Base-by-base conservation (phyloP, 2,329 filamentous ascomycete genomes). In the Bipolaris zeicola region DNA sequence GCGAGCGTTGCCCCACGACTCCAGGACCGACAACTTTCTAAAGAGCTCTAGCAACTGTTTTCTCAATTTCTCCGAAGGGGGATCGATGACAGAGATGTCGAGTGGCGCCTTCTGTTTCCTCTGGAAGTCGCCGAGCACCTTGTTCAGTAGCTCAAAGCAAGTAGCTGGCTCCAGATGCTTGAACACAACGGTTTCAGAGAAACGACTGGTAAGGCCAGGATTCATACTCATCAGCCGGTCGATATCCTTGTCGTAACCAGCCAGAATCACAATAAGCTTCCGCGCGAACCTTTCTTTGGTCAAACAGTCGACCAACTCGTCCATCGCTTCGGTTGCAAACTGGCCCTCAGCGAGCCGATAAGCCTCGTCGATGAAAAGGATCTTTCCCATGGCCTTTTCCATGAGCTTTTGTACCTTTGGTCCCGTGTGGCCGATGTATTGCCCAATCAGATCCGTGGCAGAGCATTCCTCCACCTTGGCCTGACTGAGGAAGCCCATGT, bases 301-400 rank as follows among this genome's bases (percentile, higher is more conserved):
- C 20, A 84, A 69, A 52, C 73, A 77, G 59, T 83, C 81, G 1
- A 83, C 81, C 3, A 84, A 63, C 64, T 84, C 80, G 41, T 83
- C 79, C 66, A 83, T 79, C 0, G 82, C 82, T 63, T 84, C 82
- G 42, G 83, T 81, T 0, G 83, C 86, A 62, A 85, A 91, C 0
- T 68, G 65, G 0, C 84, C 85, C 1, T 84, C 81, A 0, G 76
- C 79, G 1, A 91, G 81, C 0, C 88, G 81, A 62, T 91, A 91
- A 0, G 89, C 89, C 68, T 91, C 88, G 53, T 92, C 89, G 6
- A 92, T 82, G 60, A 92, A 87, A 0, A 92, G 78, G 0, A 92
- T 85, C 31, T 83, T 84, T 0, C 89, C 89, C 0, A 91, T 79
- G 0, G 84, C 85, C 36, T 79, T 83, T 51, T 90, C 85, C 0